Evolutionary conservation across 1,139 yeast genomes (phyloP).

Genomic region (Saccharomyces hybrid): DNA sequence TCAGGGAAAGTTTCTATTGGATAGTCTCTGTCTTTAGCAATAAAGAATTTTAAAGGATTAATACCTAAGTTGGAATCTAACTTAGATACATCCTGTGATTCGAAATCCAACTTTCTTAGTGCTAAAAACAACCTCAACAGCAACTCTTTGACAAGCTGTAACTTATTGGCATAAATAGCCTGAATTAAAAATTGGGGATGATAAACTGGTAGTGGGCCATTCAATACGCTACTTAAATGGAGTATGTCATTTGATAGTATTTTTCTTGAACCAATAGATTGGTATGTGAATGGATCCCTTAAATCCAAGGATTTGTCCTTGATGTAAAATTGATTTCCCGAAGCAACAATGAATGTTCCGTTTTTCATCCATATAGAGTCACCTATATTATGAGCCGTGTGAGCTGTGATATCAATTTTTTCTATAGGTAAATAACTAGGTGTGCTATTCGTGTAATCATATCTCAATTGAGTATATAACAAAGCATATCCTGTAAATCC

Average conservation of each 20-base stretch:
- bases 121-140: slow-evolving; percentile 45
- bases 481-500: slow-evolving; percentile 61
- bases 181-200: slow-evolving; percentile 90
- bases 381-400: slow-evolving; percentile 75
- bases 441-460: slow-evolving; percentile 74
- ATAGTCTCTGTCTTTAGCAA: slow-evolving; percentile 18
- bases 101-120: slow-evolving; percentile 45
- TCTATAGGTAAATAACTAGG: slow-evolving; percentile 76
- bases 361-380: slow-evolving; percentile 81
- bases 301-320: slow-evolving; percentile 65
- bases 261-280: slow-evolving; percentile 41
- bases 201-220: slow-evolving; percentile 83
- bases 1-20: slow-evolving; percentile 30
- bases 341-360: slow-evolving; percentile 73
- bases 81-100: slow-evolving; percentile 29
- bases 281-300: slow-evolving; percentile 42
- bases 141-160: slow-evolving; percentile 49
- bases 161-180: slow-evolving; percentile 56
- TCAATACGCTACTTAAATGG: slow-evolving; percentile 63
- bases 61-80: slow-evolving; percentile 37
- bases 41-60: slow-evolving; percentile 28
- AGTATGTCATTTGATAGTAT: slow-evolving; percentile 46
- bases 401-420: slow-evolving; percentile 58
- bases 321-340: slow-evolving; percentile 83
- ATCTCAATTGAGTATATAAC: slow-evolving; percentile 72